phyloP scores from a whole-genome alignment of 2,329 filamentous ascomycete species.

The Leptographium wingfieldii region DNA sequence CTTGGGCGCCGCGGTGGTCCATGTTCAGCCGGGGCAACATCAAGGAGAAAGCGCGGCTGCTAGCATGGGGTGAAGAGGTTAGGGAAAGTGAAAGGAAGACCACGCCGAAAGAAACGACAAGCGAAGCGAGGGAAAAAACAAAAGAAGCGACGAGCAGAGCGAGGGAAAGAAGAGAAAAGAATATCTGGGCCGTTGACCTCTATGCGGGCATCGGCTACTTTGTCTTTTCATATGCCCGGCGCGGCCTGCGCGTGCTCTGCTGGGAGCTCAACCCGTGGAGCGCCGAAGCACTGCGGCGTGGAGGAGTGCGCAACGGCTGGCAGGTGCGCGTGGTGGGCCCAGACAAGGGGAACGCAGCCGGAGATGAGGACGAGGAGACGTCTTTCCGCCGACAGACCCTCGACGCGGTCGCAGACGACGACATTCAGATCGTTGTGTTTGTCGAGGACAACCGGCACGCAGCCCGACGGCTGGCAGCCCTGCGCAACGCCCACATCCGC shows the following conservation, averaged over 20 bases:
- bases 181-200: conserved; percentile 55
- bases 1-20: conserved; percentile 79
- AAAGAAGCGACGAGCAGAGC: background rate
- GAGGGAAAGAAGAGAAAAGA: too few relatives aligned
- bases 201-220: conserved; percentile 95
- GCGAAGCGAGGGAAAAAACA: too few relatives aligned
- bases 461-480: conserved; percentile 23
- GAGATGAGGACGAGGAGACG: background rate
- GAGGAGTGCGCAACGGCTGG: conserved; percentile 60
- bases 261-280: conserved; percentile 90
- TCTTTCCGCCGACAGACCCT: conserved; percentile 26
- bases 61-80: conserved; percentile 32
- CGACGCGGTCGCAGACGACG: conserved; percentile 18
- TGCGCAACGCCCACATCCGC: conserved; percentile 22
- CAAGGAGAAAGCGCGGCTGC: conserved; percentile 69
- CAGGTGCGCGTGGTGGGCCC: conserved; percentile 36
- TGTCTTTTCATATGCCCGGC: conserved; percentile 65
- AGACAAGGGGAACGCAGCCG: conserved; percentile 10
- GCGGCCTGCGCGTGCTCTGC: conserved; percentile 62
- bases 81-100: background rate
- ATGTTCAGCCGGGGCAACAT: conserved; percentile 94
- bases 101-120: background rate
- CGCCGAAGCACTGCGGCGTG: conserved; percentile 68
- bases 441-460: conserved; percentile 54
- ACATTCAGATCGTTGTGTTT: conserved; percentile 47